These are phyloP conservation scores for Ascochyta rabiei DNA, from an alignment of 2,329 filamentous ascomycete species.

Conservation along the genomic window DNA sequence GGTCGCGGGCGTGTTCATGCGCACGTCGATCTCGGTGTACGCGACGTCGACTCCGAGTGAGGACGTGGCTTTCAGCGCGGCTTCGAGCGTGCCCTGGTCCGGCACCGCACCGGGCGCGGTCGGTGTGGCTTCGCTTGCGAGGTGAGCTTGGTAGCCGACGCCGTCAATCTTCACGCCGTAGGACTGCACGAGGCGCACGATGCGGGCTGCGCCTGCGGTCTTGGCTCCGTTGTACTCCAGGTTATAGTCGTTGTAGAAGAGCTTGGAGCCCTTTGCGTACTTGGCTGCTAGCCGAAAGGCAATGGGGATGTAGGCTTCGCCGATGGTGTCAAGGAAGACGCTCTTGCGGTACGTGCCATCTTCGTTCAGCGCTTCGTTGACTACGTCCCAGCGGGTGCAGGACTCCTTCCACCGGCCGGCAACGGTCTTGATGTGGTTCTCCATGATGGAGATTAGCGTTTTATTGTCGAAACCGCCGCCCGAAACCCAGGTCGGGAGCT, in stretches of 20 bases:
- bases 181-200: constrained; percentile 50
- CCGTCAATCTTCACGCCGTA: constrained; percentile 62
- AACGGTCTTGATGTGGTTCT: constrained; percentile 50
- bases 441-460: constrained; percentile 50
- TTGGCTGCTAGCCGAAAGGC: constrained; percentile 51
- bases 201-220: constrained; percentile 40
- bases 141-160: constrained; percentile 68
- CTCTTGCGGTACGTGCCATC: constrained; percentile 52
- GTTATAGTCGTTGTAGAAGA: constrained; percentile 70
- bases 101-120: constrained; percentile 50
- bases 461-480: constrained; percentile 48
- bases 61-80: constrained; percentile 59
- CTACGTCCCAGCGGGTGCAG: constrained; percentile 51
- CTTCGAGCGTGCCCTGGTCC: constrained; percentile 52
- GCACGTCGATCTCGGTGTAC: constrained; percentile 68
- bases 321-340: constrained; percentile 53
- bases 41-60: constrained; percentile 63
- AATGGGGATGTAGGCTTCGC: constrained; percentile 54
- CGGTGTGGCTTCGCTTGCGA: constrained; percentile 59
- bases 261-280: constrained; percentile 48
- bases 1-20: constrained; percentile 56
- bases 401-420: constrained; percentile 48
- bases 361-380: constrained; percentile 54
- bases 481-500: constrained; percentile 49
- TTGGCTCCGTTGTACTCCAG: constrained; percentile 62